Evolutionary conservation across 1,284 basidiomycete genomes (phyloP).

Genomic region (Moniliella sp.): DNA sequence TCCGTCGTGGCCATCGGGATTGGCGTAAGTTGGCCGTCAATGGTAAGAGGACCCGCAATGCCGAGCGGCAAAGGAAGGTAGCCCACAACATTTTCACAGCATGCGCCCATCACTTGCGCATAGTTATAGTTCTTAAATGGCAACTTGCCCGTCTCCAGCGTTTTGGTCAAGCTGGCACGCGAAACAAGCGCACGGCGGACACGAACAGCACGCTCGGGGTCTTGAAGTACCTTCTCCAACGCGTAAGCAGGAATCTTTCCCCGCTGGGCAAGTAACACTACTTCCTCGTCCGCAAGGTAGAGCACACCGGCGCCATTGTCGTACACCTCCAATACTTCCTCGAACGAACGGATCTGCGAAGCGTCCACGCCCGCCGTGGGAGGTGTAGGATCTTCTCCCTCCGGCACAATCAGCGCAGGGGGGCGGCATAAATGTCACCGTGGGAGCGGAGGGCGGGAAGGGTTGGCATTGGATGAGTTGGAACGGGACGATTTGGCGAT

Average conservation of each 20-base stretch:
- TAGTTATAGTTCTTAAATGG: slow-evolving; percentile 80
- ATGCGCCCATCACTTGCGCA: slow-evolving; percentile 76
- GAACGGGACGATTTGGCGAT: no score
- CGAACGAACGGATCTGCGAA: slow-evolving; percentile 39
- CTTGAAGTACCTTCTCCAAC: slow-evolving; percentile 71
- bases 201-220: slow-evolving; percentile 64
- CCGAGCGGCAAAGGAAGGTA: slow-evolving; percentile 90
- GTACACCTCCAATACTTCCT: slow-evolving; percentile 64
- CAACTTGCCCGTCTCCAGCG: slow-evolving; percentile 60
- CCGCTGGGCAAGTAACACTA: slow-evolving; percentile 66
- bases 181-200: slow-evolving; percentile 81
- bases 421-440: no score
- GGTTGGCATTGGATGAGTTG: no score
- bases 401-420: no score
- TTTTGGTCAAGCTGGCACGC: slow-evolving; percentile 61
- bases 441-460: no score
- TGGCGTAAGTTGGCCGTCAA: slow-evolving; percentile 68
- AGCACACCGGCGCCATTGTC: slow-evolving; percentile 47
- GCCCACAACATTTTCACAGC: slow-evolving; percentile 96
- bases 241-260: slow-evolving; percentile 86
- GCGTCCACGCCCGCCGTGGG: no score
- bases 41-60: slow-evolving; percentile 77
- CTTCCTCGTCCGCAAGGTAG: slow-evolving; percentile 70
- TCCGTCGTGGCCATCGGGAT: slow-evolving; percentile 99
- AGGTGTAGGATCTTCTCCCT: slow-evolving; percentile 8